Evolutionary conservation across 371 early-diverging fungal genomes (phyloP).

Genomic region (Apophysomyces ossiformis): DNA sequence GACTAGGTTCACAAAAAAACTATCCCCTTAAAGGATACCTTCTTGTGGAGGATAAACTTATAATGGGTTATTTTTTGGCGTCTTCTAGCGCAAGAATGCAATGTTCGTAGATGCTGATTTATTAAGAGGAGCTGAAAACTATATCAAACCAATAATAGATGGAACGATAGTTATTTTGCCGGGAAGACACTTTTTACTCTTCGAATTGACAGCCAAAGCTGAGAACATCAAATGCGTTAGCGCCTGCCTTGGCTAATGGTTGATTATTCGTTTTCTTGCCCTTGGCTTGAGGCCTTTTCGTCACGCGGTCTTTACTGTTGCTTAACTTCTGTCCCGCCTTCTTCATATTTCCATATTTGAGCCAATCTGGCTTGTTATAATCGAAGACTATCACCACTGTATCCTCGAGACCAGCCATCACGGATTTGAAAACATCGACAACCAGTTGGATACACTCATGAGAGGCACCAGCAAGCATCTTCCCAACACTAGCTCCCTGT

Average conservation of each 20-base stretch:
- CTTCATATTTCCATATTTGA: slow-evolving; percentile 18
- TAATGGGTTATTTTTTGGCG: no score
- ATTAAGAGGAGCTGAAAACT: no score
- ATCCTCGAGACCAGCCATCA: slow-evolving; percentile 20
- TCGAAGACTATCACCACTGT: slow-evolving; percentile 29
- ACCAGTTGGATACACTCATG: slow-evolving; percentile 20
- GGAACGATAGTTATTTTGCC: no score
- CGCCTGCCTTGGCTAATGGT: slow-evolving; percentile 10
- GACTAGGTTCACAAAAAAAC: no score
- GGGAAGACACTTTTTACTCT: slow-evolving; percentile 11
- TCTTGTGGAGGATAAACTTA: no score
- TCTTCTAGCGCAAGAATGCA: no score
- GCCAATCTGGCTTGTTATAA: slow-evolving; percentile 26
- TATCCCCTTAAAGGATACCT: no score
- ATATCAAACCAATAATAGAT: no score
- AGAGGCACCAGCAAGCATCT: slow-evolving; percentile 25
- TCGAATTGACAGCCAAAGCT: slow-evolving; percentile 49
- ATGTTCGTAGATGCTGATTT: no score
- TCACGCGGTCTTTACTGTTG: slow-evolving; percentile 7
- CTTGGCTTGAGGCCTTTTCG: slow-evolving; percentile 7
- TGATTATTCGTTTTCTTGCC: slow-evolving; percentile 21
- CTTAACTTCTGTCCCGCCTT: slow-evolving; percentile 20
- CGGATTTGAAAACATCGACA: slow-evolving; percentile 21
- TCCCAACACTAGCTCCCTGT: slow-evolving; percentile 31
- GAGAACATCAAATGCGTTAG: slow-evolving; percentile 40